phyloP scores from a whole-genome alignment of 2,329 filamentous ascomycete genomes.

The Lecanosticta acicola region DNA sequence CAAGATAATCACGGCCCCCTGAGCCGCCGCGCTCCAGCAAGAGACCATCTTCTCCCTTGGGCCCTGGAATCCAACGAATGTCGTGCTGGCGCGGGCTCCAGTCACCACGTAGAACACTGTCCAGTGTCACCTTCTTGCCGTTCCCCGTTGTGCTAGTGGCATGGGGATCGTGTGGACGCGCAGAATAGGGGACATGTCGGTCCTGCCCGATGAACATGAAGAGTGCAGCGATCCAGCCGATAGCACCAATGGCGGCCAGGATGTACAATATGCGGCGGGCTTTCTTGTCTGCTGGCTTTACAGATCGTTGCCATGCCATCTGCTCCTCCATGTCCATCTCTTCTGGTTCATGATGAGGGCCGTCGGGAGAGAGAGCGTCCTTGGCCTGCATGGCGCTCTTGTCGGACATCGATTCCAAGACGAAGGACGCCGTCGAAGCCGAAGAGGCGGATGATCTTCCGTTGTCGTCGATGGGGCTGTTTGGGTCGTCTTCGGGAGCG shows the following conservation, averaged over 20 bases:
- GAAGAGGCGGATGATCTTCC: conserved; percentile 57
- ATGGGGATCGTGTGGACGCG: conserved; percentile 61
- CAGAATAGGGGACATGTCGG: conserved; percentile 60
- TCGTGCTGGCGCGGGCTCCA: conserved; percentile 61
- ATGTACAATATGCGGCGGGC: conserved; percentile 60
- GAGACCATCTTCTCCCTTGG: conserved; percentile 74
- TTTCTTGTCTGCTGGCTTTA: conserved; percentile 58
- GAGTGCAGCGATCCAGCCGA: conserved; percentile 64
- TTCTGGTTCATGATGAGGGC: conserved; percentile 28
- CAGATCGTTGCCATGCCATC: conserved; percentile 36
- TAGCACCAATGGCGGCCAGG: conserved; percentile 54
- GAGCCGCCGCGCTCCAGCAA: conserved; percentile 64
- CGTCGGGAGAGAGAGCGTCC: conserved; percentile 39
- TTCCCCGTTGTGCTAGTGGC: conserved; percentile 57
- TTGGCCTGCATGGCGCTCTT: conserved; percentile 40
- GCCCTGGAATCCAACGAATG: conserved; percentile 71
- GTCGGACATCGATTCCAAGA: conserved; percentile 71
- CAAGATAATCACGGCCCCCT: conserved; percentile 65
- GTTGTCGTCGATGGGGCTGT: conserved; percentile 32
- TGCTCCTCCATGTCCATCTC: conserved; percentile 48
- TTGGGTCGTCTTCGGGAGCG: conserved; percentile 27
- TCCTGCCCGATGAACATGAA: conserved; percentile 61
- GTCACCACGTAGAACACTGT: conserved; percentile 61
- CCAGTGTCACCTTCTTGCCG: conserved; percentile 67
- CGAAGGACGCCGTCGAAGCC: conserved; percentile 75